Conservation (phyloP, 208 protist genomes). For the Leishmania braziliensis region DNA sequence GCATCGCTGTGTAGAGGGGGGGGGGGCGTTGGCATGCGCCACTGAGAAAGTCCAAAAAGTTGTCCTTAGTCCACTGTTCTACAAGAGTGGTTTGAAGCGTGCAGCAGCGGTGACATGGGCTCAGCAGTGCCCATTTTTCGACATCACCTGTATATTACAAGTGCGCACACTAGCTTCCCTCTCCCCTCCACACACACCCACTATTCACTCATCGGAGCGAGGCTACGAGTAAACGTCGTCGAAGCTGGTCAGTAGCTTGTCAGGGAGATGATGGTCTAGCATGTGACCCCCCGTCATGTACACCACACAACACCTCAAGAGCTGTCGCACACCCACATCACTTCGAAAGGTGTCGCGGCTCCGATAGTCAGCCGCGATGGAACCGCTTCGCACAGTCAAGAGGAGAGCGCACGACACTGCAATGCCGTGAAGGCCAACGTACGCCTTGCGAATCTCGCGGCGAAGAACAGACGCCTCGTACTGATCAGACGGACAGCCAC, state of each 20-base stretch:
- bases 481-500: slow-evolving; percentile 35
- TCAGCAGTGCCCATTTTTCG: background rate
- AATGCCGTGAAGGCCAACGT: slow-evolving; percentile 61
- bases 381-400: slow-evolving; percentile 20
- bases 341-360: slow-evolving; percentile 92
- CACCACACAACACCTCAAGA: slow-evolving; percentile 88
- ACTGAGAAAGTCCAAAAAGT: background rate
- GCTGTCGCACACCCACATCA: slow-evolving; percentile 78
- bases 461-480: slow-evolving; percentile 40
- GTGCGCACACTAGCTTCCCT: slow-evolving; percentile 27
- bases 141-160: slow-evolving; percentile 27
- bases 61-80: background rate
- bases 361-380: slow-evolving; percentile 89
- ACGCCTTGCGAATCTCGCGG: slow-evolving; percentile 90
- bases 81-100: background rate
- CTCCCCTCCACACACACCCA: slow-evolving; percentile 11
- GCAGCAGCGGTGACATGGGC: background rate
- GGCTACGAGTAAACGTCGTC: slow-evolving; percentile 39
- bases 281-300: slow-evolving; percentile 41
- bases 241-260: slow-evolving; percentile 22
- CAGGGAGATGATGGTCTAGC: slow-evolving; percentile 64
- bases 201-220: slow-evolving; percentile 37
- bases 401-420: slow-evolving; percentile 17
- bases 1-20: background rate
- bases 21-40: background rate